Conservation (phyloP, 1,284 basidiomycete species). For the Microbotryum intermedium region DNA sequence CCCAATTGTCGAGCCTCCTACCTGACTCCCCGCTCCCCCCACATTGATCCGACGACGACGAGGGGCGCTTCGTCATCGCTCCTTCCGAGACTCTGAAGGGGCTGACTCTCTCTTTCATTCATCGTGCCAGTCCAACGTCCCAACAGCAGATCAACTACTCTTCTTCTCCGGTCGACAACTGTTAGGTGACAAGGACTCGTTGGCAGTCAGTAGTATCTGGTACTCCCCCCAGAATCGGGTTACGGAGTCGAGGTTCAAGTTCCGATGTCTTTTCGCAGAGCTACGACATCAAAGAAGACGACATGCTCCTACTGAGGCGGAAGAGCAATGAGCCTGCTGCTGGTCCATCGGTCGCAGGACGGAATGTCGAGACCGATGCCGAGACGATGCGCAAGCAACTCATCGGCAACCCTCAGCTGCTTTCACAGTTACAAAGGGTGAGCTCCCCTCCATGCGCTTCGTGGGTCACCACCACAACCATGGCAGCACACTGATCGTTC, state of each 20-base stretch:
- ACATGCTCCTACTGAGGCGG: conserved; percentile 58
- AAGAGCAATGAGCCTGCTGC: conserved; percentile 39
- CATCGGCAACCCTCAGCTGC: conserved; percentile 68
- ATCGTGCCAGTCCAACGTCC: conserved; percentile 55
- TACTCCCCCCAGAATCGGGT: neutral
- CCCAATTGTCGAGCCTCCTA: no score
- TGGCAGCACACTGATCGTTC: conserved; percentile 5
- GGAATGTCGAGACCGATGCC: conserved; percentile 50
- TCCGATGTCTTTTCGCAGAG: conserved; percentile 6
- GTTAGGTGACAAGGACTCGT: conserved; percentile 54
- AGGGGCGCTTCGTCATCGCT: no score
- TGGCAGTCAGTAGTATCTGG: conserved; percentile 42
- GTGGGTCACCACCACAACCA: conserved; percentile 29
- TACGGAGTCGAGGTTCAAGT: neutral
- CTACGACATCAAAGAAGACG: conserved; percentile 55
- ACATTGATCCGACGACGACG: no score
- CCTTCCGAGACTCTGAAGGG: no score
- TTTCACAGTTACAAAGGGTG: conserved; percentile 65
- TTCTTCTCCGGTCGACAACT: conserved; percentile 58
- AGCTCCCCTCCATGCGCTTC: conserved; percentile 29
- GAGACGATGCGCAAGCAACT: conserved; percentile 85
- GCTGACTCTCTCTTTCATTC: no score
- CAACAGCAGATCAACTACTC: conserved; percentile 59
- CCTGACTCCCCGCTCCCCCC: neutral
- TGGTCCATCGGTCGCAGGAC: conserved; percentile 46